phyloP scores from a whole-genome alignment of 1,139 yeast species.

The Geotrichum carabidarum region DNA sequence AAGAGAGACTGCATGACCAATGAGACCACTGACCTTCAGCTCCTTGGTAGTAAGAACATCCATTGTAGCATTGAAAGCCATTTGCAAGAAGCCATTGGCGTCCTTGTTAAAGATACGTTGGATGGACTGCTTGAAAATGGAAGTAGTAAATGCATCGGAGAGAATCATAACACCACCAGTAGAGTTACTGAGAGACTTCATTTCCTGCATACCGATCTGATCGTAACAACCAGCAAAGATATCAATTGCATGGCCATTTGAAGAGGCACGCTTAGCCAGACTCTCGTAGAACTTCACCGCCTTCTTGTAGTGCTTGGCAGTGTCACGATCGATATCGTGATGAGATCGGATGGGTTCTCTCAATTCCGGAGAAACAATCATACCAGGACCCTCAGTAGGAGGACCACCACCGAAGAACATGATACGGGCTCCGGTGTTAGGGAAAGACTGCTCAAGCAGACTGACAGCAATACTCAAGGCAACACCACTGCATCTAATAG shows the following conservation, averaged over 20 bases:
- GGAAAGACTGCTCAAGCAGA: constrained; percentile 74
- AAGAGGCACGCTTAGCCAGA: constrained; percentile 62
- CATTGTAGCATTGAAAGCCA: constrained; percentile 68
- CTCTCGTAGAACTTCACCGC: constrained; percentile 76
- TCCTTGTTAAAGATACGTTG: constrained; percentile 77
- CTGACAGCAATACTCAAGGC: constrained; percentile 83
- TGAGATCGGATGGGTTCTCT: constrained; percentile 97
- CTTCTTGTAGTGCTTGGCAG: constrained; percentile 84
- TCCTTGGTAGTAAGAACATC: constrained; percentile 82
- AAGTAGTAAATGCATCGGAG: constrained; percentile 89
- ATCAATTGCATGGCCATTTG: constrained; percentile 77
- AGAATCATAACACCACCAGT: constrained; percentile 88
- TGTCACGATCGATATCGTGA: constrained; percentile 85
- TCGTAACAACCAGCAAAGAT: constrained; percentile 94
- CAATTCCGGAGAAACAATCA: constrained; percentile 85
- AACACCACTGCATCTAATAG: constrained; percentile 89
- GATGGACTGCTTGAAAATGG: constrained; percentile 88
- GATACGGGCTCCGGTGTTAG: constrained; percentile 86
- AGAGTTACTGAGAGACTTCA: constrained; percentile 73
- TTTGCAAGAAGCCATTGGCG: constrained; percentile 65
- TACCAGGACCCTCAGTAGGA: constrained; percentile 93
- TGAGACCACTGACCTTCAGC: constrained; percentile 79
- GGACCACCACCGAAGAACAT: constrained; percentile 94
- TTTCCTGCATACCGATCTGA: constrained; percentile 91
- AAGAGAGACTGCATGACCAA: constrained; percentile 64